Conservation (phyloP, 2,329 filamentous ascomycete genomes). For the Dactylellina drechsleri region DNA sequence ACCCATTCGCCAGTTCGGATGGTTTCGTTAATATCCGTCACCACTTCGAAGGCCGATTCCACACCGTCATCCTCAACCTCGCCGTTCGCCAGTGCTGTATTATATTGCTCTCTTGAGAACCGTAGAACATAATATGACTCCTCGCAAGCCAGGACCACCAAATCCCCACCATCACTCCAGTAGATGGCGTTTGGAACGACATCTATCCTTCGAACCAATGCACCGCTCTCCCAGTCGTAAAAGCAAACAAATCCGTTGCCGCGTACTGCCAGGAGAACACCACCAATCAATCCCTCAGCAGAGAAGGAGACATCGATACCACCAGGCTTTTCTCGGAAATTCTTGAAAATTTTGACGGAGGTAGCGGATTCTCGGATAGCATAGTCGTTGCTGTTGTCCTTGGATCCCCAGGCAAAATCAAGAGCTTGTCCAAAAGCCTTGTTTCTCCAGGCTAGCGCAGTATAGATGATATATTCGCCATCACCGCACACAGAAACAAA, state of each 20-base stretch:
- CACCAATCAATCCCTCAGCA: conserved; percentile 88
- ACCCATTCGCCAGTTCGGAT: conserved; percentile 97
- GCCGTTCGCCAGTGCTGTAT: conserved; percentile 82
- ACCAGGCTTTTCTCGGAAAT: conserved; percentile 90
- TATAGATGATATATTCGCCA: conserved; percentile 99
- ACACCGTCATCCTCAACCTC: conserved; percentile 90
- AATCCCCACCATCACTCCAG: conserved; percentile 96
- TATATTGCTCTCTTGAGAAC: conserved; percentile 87
- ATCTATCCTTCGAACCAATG: conserved; percentile 90
- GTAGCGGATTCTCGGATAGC: conserved; percentile 94
- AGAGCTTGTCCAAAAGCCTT: conserved; percentile 95
- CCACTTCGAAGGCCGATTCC: conserved; percentile 93
- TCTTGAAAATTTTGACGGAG: conserved; percentile 96
- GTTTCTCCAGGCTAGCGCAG: conserved; percentile 93
- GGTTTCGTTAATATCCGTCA: conserved; percentile 75
- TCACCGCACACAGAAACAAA: conserved; percentile 92
- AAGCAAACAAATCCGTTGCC: conserved; percentile 94
- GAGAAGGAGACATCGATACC: conserved; percentile 95
- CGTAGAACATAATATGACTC: conserved; percentile 94
- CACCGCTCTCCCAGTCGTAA: conserved; percentile 94
- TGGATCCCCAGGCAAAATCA: conserved; percentile 96
- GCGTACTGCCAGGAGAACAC: conserved; percentile 90
- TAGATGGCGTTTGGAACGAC: conserved; percentile 73
- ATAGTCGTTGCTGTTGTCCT: conserved; percentile 98
- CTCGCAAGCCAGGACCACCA: conserved; percentile 91